Conservation (phyloP, 768 basidiomycete genomes). For the Phlebiopsis gigantea region DNA sequence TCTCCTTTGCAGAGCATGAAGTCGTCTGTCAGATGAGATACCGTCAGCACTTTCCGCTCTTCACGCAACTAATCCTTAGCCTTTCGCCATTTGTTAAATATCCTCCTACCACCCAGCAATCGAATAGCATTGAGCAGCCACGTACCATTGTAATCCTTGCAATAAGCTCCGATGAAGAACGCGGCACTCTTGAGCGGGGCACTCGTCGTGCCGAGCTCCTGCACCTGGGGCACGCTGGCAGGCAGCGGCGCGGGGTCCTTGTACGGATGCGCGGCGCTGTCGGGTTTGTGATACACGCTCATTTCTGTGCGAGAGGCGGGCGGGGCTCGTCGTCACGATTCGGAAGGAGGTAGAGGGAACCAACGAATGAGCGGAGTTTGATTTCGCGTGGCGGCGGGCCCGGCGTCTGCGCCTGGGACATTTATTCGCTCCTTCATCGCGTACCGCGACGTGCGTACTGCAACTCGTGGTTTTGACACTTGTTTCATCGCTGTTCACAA, state of each 20-base stretch:
- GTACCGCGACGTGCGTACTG: background rate
- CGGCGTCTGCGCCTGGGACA: background rate
- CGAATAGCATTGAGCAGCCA: too few relatives aligned
- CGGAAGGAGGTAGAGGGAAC: conserved; percentile 8
- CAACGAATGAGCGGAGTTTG: conserved; percentile 10
- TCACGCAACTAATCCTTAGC: background rate
- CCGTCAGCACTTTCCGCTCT: background rate
- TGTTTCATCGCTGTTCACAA: background rate
- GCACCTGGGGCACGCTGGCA: conserved; percentile 64
- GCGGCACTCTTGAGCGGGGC: conserved; percentile 94
- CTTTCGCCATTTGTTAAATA: background rate
- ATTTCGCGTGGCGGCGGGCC: background rate
- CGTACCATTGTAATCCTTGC: conserved; percentile 95
- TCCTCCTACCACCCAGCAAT: background rate
- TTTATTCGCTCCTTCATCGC: background rate
- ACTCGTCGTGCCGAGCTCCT: conserved; percentile 85
- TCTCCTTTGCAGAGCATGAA: conserved; percentile 98
- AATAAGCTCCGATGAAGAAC: conserved; percentile 94
- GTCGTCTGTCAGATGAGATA: conserved; percentile 51
- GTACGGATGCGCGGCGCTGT: conserved; percentile 44
- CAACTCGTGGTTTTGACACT: too few relatives aligned
- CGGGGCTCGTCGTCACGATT: conserved; percentile 12
- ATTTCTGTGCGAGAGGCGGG: conserved; percentile 35
- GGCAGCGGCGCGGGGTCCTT: conserved; percentile 66
- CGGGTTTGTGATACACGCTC: conserved; percentile 43